Percentiles rank a stretch among this genome's conserved stretches.
These are phyloP conservation scores for Amauroascus verrucosus DNA, from an alignment of 2,329 filamentous ascomycete species.

Conservation along the genomic window DNA sequence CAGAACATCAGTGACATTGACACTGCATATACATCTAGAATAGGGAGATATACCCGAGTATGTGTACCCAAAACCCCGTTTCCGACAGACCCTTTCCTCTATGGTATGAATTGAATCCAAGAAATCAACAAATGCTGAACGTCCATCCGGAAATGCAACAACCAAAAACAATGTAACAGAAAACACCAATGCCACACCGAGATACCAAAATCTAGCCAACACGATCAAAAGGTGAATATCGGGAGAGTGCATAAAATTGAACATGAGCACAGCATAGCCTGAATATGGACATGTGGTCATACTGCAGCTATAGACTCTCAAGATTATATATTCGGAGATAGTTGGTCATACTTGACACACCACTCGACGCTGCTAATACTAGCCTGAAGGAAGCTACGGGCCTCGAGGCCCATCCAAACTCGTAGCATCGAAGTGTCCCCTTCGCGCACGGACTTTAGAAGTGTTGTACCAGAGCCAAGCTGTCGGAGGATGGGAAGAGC, in stretches of 20 bases:
- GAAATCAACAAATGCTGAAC: background rate
- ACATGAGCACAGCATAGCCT: background rate
- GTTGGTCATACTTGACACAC: conserved; percentile 81
- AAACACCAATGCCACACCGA: background rate
- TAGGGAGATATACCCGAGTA: background rate
- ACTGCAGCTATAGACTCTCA: background rate
- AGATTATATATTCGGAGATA: conserved; percentile 73
- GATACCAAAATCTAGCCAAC: background rate
- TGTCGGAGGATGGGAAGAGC: conserved; percentile 84
- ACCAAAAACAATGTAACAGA: background rate
- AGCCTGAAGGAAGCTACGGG: conserved; percentile 76
- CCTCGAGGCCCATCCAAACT: conserved; percentile 85
- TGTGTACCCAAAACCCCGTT: background rate
- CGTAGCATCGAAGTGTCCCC: conserved; percentile 78
- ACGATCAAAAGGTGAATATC: background rate
- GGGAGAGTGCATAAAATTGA: background rate
- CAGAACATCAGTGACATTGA: background rate
- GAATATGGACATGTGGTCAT: background rate
- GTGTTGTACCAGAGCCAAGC: conserved; percentile 54
- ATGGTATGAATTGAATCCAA: background rate
- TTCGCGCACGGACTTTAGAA: conserved; percentile 53
- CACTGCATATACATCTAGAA: background rate
- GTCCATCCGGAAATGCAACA: background rate
- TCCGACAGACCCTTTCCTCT: background rate
- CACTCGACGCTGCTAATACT: conserved; percentile 81